Evolutionary conservation across 345 rosid genomes (phyloP), one percentile per base, ranked within the genome.

Genomic region (Camelina hispida): DNA sequence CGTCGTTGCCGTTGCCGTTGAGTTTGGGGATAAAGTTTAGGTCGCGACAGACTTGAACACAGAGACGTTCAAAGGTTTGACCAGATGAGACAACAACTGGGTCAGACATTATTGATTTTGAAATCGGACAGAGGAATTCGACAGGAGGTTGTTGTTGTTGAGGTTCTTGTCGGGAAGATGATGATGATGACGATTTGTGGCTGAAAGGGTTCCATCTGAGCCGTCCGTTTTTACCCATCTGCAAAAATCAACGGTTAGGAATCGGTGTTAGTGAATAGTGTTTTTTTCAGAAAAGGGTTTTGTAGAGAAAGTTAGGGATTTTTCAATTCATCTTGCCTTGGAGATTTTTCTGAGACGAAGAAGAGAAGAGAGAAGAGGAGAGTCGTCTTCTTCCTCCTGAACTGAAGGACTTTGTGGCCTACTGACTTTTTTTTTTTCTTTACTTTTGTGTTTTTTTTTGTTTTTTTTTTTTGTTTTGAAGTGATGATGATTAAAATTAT

Each of bases 1-100:
- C 30, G 30, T 28, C 30, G 30, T 28, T 4, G 40, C 84, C 85
- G 23, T 69, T 71, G 16, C 87, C 83, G 61, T 66, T 68, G 47
- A 93, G 77, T 52, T 72, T 57, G 11, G 96, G 97, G 5, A 60
- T 28, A 38, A 85, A 88, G 50, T 78, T 72, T 10, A 89, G 71
- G 62, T 85, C 75, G 8, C 66, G 78, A 62, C 97, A 93, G 63
- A 87, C 88, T 61, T 89, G 85, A 37, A 93, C 88, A 50, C 83
- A 85, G 43, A 81, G 70, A 0, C 93, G 81, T 61, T 93, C 98
- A 63, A 88, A 93, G 51, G 96, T 86, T 64, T 91, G 98, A 47
- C 97, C 98, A 8, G 98, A 84, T 64, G 94, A 82, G 9, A 93
- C 88, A 32, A 91, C 88, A 17, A 91, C 97, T 0, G 98, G 97